These are phyloP conservation scores for Ophiostoma ips DNA, from an alignment of 2,329 filamentous ascomycete species.

Conservation along the genomic window DNA sequence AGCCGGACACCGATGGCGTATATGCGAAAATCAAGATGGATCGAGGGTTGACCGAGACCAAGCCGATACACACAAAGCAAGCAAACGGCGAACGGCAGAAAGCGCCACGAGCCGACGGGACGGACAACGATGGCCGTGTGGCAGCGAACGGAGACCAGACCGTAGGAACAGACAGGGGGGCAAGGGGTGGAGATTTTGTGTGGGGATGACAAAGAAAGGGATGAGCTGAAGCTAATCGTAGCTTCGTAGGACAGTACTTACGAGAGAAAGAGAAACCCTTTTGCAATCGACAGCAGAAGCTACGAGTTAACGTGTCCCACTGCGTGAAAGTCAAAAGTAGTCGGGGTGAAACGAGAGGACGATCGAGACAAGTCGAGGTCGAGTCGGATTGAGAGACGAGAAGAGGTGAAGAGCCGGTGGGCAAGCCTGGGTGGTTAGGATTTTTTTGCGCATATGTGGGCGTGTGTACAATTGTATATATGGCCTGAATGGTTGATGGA, in stretches of 20 bases:
- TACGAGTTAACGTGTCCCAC: conserved; percentile 54
- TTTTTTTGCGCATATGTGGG: background rate
- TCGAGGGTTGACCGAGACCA: background rate
- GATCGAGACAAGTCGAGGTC: background rate
- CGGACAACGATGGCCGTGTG: background rate
- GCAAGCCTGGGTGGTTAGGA: conserved; percentile 26
- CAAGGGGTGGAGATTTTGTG: conserved; percentile 1
- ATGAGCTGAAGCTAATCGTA: conserved; percentile 7
- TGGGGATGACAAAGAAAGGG: conserved; percentile 5
- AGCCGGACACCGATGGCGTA: too few species aligned
- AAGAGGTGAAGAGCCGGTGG: conserved; percentile 22
- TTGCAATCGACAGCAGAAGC: conserved; percentile 30
- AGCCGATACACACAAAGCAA: background rate
- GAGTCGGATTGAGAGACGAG: conserved; percentile 26
- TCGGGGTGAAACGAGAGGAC: conserved; percentile 23
- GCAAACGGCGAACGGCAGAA: background rate
- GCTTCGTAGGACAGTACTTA: conserved; percentile 20
- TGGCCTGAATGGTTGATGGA: background rate
- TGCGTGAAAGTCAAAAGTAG: conserved; percentile 17
- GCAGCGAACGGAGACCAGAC: background rate
- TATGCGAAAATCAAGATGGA: too few species aligned
- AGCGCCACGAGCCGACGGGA: background rate
- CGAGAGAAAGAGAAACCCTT: conserved; percentile 9
- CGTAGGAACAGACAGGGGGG: background rate
- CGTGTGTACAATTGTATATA: background rate